Conservation (phyloP, 2,329 filamentous ascomycete genomes). For the Stachybotrys chlorohalonatus region DNA sequence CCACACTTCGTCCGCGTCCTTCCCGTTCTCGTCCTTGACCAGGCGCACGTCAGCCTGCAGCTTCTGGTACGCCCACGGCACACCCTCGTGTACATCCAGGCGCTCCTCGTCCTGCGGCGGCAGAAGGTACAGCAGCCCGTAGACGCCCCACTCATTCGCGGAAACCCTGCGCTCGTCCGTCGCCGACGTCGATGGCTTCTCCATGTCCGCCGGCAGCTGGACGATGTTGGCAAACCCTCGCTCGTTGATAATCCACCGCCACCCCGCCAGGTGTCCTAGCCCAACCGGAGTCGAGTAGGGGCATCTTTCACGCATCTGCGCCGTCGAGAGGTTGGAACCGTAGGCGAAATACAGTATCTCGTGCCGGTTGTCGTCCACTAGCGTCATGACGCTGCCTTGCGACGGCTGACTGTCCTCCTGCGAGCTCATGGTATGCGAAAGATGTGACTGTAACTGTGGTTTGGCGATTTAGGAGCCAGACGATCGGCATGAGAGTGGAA, state of each 20-base stretch:
- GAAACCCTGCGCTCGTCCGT: conserved; percentile 5
- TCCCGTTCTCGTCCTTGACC: conserved; percentile 11
- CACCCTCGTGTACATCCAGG: conserved; percentile 53
- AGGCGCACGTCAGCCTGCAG: conserved; percentile 21
- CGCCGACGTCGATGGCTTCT: neutral
- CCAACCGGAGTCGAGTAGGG: conserved; percentile 46
- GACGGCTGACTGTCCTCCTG: conserved; percentile 22
- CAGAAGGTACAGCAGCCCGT: conserved; percentile 48
- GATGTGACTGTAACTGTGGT: no score
- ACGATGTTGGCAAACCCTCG: conserved; percentile 64
- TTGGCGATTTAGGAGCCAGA: no score
- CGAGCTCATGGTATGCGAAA: conserved; percentile 12
- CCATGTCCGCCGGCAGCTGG: conserved; percentile 8
- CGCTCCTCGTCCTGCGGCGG: conserved; percentile 36
- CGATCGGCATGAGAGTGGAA: no score
- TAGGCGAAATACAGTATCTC: conserved; percentile 58
- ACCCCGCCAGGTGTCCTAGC: conserved; percentile 45
- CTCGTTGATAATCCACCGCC: conserved; percentile 58
- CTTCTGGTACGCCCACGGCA: conserved; percentile 54
- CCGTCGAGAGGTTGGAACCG: conserved; percentile 58
- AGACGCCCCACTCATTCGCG: conserved; percentile 31
- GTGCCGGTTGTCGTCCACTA: conserved; percentile 22
- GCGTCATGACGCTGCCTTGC: conserved; percentile 24
- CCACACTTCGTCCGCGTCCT: conserved; percentile 13
- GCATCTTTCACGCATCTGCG: conserved; percentile 57